These are phyloP conservation scores for Triticum urartu DNA, from an alignment of 176 grass and related monocot genomes.

Conservation along the genomic window DNA sequence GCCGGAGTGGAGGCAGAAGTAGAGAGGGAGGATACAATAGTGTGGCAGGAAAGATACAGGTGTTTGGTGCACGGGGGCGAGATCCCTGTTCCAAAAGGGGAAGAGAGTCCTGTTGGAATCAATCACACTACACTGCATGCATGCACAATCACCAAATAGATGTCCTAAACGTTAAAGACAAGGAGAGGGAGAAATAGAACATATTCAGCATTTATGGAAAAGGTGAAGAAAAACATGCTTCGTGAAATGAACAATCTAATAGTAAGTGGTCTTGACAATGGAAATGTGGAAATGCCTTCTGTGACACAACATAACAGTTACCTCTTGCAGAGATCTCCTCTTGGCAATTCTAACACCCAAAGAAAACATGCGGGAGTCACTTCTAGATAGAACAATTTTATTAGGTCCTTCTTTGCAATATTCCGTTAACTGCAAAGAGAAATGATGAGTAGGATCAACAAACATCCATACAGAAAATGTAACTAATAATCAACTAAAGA, in stretches of 20 bases:
- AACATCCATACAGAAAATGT: constrained; percentile 4
- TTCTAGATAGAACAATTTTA: constrained; percentile 59
- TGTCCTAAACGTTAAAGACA: neutral
- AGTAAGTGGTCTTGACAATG: neutral
- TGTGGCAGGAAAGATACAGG: neutral
- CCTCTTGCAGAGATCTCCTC: constrained; percentile 57
- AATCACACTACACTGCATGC: neutral
- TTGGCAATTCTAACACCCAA: constrained; percentile 75
- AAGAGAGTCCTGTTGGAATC: neutral
- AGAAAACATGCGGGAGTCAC: constrained; percentile 64
- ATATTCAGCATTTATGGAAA: constrained; percentile 2
- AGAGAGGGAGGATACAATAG: neutral
- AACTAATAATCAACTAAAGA: neutral
- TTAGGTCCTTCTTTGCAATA: constrained; percentile 55
- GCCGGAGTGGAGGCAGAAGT: neutral
- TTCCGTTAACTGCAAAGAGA: constrained; percentile 44
- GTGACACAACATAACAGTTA: constrained; percentile 10
- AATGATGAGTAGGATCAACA: constrained; percentile 2
- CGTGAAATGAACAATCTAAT: neutral
- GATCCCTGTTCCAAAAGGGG: neutral
- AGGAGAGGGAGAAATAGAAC: neutral
- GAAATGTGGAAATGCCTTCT: neutral
- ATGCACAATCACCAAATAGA: neutral
- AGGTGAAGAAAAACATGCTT: neutral
- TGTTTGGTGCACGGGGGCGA: neutral